Base-by-base conservation (phyloP, 208 protist species). In the Trypanosoma grayi region DNA sequence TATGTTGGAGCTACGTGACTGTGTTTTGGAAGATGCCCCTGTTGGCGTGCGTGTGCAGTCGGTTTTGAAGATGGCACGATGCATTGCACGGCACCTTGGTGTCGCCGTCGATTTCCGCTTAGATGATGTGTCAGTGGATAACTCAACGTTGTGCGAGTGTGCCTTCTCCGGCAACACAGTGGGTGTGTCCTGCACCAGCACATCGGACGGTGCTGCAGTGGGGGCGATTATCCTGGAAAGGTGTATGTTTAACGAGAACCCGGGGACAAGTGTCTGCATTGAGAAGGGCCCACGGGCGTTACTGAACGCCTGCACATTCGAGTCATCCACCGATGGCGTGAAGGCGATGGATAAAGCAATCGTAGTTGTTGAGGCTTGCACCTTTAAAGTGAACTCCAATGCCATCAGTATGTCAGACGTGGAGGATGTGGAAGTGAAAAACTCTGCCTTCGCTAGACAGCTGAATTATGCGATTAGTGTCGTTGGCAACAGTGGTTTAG, bases 11-110 rank as follows among this genome's bases (percentile, higher is more conserved):
- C 31, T 70, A 34, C 50, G 30, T 30, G 54, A 63, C 14, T 70
- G 64, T 47, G 39, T 63, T 47, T 34, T 70, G 14, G 56, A 63
- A 20, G 16, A 61, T 44, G 25, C 56, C 7, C 31, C 53, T n/a
- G 31, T 57, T 51, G 64, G 64, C 7, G 36, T 63, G 27, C 36
- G 39, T 44, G 56, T 58, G 25, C 4, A 43, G 5, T 70, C 64
- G 1, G 36, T 31, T 18, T 13, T 63, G 24, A 13, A 43, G 13
- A 63, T 70, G 64, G 33, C 16, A 14, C 46, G 46, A 48, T 70
- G 64, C 48, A 52, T 63, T 43, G 36, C 37, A 8, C 46, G 37
- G 10, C 47, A 59, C 30, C 43, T 53, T 39, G 39, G 40, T 8
- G 20, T 59, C 2, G 64, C 46, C 25, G 56, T 58, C 8, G n/a